These are phyloP conservation scores for Carex scoparia DNA, from an alignment of 176 grass and related monocot species.

Conservation along the genomic window DNA sequence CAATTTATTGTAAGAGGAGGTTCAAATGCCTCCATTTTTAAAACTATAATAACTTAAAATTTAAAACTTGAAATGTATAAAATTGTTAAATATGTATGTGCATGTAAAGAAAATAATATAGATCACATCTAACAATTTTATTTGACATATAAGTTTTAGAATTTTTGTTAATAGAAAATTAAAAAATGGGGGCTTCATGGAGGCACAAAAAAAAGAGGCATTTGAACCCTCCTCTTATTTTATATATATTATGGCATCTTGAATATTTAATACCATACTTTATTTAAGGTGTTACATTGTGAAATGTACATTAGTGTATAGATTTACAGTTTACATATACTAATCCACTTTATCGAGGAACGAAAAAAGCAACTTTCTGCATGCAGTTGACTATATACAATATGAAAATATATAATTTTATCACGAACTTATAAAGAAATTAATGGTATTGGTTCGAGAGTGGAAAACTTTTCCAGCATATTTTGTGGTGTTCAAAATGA, in stretches of 20 bases:
- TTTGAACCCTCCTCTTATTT: neutral
- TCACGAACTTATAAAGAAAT: neutral
- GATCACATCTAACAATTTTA: too few species aligned
- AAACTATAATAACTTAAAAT: too few species aligned
- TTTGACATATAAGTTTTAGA: too few species aligned
- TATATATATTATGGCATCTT: neutral
- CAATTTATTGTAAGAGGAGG: neutral
- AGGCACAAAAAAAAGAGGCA: too few species aligned
- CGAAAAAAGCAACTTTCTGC: neutral
- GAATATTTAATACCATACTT: neutral
- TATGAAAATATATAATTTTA: neutral
- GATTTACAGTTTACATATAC: neutral
- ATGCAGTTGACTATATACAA: neutral
- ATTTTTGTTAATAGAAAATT: too few species aligned
- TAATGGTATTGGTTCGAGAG: neutral
- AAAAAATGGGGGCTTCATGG: too few species aligned
- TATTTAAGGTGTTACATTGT: neutral
- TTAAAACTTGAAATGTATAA: too few species aligned
- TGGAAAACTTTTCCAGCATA: neutral
- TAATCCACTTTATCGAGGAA: neutral
- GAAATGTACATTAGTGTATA: neutral
- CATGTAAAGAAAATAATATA: too few species aligned
- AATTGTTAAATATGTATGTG: too few species aligned
- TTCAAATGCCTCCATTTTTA: too few species aligned
- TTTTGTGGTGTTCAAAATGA: neutral